phyloP scores from a whole-genome alignment of 2,329 filamentous ascomycete genomes.

The Diplodia scrobiculata region DNA sequence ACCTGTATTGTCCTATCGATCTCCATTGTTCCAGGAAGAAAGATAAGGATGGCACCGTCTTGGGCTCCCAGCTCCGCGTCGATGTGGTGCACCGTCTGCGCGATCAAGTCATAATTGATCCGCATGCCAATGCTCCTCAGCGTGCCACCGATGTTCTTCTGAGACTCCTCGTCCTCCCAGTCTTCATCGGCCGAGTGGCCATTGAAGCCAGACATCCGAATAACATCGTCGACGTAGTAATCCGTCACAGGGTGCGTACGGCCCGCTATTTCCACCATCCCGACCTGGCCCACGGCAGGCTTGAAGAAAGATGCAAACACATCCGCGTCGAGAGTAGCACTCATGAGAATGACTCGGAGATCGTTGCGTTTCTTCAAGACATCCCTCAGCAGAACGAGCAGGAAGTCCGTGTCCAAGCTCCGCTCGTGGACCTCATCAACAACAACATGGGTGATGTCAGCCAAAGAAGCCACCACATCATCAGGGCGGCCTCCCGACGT shows the following conservation, averaged over 20 bases:
- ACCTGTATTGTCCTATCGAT: constrained; percentile 76
- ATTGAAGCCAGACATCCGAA: constrained; percentile 74
- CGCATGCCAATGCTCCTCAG: constrained; percentile 62
- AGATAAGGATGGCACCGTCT: constrained; percentile 89
- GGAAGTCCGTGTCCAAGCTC: constrained; percentile 90
- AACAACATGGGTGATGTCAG: constrained; percentile 90
- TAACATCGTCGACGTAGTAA: constrained; percentile 84
- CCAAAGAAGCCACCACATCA: constrained; percentile 77
- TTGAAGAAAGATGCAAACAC: constrained; percentile 85
- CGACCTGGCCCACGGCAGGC: constrained; percentile 65
- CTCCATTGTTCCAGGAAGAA: constrained; percentile 87
- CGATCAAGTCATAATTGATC: constrained; percentile 88
- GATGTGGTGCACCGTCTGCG: constrained; percentile 76
- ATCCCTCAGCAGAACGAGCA: constrained; percentile 82
- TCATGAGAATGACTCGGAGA: constrained; percentile 92
- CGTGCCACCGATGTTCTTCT: constrained; percentile 45
- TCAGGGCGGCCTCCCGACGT: constrained; percentile 79
- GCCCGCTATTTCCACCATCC: constrained; percentile 81
- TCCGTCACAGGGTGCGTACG: constrained; percentile 89
- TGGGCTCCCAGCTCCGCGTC: constrained; percentile 72
- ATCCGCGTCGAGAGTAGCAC: constrained; percentile 85
- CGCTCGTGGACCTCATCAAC: constrained; percentile 97
- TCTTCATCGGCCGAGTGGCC: constrained; percentile 55
- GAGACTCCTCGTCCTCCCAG: constrained; percentile 54
- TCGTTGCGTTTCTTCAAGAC: constrained; percentile 74